Evolutionary conservation across 352 stramenopile species (phyloP).

Genomic region (Phytophthora cajani): DNA sequence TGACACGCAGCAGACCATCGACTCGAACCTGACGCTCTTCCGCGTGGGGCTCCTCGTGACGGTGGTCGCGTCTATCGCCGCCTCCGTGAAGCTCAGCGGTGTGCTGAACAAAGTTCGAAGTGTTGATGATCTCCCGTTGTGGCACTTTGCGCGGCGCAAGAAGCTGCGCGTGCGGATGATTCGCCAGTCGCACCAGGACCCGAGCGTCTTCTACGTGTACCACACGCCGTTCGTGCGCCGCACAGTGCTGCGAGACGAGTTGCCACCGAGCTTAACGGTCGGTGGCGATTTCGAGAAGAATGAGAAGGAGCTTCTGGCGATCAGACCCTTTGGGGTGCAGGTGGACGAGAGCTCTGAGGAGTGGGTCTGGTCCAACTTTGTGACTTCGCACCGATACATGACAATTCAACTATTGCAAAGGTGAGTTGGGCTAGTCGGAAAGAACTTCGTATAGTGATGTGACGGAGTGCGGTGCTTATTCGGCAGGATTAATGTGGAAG

Average conservation of each 20-base stretch:
- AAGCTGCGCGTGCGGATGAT: constrained; percentile 79
- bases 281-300: constrained; percentile 12
- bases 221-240: constrained; percentile 78
- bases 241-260: constrained; percentile 60
- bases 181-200: constrained; percentile 64
- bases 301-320: constrained; percentile 53
- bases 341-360: constrained; percentile 74
- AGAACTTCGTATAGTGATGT: neutral
- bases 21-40: constrained; percentile 75
- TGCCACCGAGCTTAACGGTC: constrained; percentile 40
- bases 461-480: constrained; percentile 9
- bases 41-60: constrained; percentile 60
- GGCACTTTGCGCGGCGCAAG: constrained; percentile 71
- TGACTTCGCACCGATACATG: constrained; percentile 71
- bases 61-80: constrained; percentile 48
- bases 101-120: constrained; percentile 57
- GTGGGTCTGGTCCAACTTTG: constrained; percentile 72
- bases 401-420: constrained; percentile 63
- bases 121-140: constrained; percentile 68
- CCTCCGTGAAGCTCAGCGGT: constrained; percentile 61
- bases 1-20: constrained; percentile 57
- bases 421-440: constrained; percentile 30
- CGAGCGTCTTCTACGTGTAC: constrained; percentile 85
- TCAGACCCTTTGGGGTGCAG: constrained; percentile 76
- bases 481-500: constrained; percentile 30